Conservation (phyloP, 495 filamentous ascomycete genomes). For the Neurospora intermedia region DNA sequence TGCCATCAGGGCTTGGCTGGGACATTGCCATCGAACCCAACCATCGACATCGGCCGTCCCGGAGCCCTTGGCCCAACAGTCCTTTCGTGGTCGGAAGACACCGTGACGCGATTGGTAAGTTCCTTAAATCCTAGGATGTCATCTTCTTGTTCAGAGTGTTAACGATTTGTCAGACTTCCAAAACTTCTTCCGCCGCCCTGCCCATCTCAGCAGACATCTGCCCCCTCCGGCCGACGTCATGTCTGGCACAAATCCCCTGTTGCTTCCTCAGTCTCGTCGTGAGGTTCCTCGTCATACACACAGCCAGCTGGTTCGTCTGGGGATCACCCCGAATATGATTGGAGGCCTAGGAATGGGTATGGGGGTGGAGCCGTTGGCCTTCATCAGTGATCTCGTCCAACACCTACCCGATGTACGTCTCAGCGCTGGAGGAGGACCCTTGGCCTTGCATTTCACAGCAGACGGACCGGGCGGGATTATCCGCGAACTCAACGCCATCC, state of each 20-base stretch:
- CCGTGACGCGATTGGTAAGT: conserved; percentile 29
- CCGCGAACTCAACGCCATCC: conserved; percentile 27
- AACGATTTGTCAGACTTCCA: conserved; percentile 27
- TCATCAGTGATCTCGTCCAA: conserved; percentile 33
- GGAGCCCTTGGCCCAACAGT: conserved; percentile 24
- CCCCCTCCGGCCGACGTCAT: conserved; percentile 54
- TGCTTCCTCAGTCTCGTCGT: conserved; percentile 30
- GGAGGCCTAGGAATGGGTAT: neutral
- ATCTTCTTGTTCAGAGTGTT: neutral
- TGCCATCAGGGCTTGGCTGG: conserved; percentile 34
- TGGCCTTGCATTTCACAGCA: conserved; percentile 31
- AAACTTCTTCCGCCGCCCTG: conserved; percentile 22
- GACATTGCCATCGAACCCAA: conserved; percentile 32
- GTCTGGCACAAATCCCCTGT: conserved; percentile 55
- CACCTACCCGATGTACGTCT: conserved; percentile 6
- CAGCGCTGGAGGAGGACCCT: conserved; percentile 20
- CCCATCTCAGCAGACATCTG: conserved; percentile 13
- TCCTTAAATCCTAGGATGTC: neutral
- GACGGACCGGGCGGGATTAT: conserved; percentile 25
- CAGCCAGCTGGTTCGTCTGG: conserved; percentile 24
- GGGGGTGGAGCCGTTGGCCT: conserved; percentile 26
- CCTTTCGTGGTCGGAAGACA: conserved; percentile 35
- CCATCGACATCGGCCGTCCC: conserved; percentile 15
- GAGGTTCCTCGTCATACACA: conserved; percentile 16
- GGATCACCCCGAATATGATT: conserved; percentile 18